Evolutionary conservation across 1,284 basidiomycete genomes (phyloP).

Genomic region (Boletus putidus): DNA sequence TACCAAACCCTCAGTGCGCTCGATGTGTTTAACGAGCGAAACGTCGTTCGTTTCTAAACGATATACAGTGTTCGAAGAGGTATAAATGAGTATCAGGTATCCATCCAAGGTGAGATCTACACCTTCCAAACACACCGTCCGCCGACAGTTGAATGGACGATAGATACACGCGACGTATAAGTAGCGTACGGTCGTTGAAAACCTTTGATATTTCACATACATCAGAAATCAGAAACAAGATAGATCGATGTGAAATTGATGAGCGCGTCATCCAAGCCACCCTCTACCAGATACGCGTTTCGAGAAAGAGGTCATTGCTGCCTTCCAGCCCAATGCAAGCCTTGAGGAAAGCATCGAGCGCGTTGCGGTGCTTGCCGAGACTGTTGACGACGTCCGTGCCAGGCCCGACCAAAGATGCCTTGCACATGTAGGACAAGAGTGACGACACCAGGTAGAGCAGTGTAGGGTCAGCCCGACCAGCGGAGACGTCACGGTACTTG

Average conservation of each 20-base stretch:
- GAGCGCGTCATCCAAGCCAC: background rate
- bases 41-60: conserved; percentile 1
- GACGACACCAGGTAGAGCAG: conserved; percentile 88
- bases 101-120: background rate
- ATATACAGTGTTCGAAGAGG: background rate
- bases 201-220: conserved; percentile 1
- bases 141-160: conserved; percentile 23
- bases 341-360: conserved; percentile 90
- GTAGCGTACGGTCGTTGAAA: conserved; percentile 23
- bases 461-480: conserved; percentile 59
- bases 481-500: conserved; percentile 70
- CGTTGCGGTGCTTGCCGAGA: conserved; percentile 91
- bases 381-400: conserved; percentile 95
- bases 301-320: conserved; percentile 77
- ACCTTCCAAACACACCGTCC: background rate
- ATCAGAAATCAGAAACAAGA: background rate
- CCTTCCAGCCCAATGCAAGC: conserved; percentile 89
- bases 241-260: no score
- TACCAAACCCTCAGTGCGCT: no score
- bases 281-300: conserved; percentile 83
- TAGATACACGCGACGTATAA: background rate
- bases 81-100: background rate
- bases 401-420: conserved; percentile 97
- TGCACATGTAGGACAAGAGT: conserved; percentile 93
- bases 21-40: background rate